phyloP scores from a whole-genome alignment of 768 basidiomycete species.

The Paxillus ammoniavirescens region DNA sequence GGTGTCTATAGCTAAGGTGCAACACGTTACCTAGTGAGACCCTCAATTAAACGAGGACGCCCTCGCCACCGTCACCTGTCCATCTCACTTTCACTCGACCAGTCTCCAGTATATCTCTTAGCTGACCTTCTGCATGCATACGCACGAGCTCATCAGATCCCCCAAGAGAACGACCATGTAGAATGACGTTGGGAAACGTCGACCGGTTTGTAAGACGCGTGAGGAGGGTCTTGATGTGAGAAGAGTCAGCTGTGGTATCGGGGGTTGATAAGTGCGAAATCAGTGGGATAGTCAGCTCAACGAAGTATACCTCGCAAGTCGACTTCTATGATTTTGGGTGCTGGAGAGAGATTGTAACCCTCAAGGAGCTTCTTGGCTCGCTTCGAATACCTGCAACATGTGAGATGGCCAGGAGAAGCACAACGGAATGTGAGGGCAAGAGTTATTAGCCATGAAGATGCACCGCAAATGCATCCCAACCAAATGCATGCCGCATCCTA shows the following conservation, averaged over 20 bases:
- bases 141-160: conserved; percentile 60
- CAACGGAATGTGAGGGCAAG: not conserved
- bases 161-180: conserved; percentile 62
- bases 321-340: conserved; percentile 72
- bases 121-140: conserved; percentile 43
- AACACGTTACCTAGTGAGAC: too few relatives aligned
- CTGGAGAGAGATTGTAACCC: conserved; percentile 57
- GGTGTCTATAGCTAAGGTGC: too few relatives aligned
- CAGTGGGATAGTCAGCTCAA: not conserved
- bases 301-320: conserved; percentile 58
- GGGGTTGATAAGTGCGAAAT: not conserved
- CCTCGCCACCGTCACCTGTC: conserved; percentile 9
- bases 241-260: conserved; percentile 49
- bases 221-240: conserved; percentile 63
- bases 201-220: conserved; percentile 60
- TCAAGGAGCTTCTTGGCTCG: conserved; percentile 48
- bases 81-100: conserved; percentile 42
- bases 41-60: not conserved
- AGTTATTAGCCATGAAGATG: too few relatives aligned
- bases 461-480: not conserved
- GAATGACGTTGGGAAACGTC: conserved; percentile 76
- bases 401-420: not conserved
- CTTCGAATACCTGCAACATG: conserved; percentile 24
- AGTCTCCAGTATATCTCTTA: conserved; percentile 46
- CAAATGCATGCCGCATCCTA: not conserved